Conservation (phyloP, 1,284 basidiomycete genomes). For the Ceratobasidium sp. region DNA sequence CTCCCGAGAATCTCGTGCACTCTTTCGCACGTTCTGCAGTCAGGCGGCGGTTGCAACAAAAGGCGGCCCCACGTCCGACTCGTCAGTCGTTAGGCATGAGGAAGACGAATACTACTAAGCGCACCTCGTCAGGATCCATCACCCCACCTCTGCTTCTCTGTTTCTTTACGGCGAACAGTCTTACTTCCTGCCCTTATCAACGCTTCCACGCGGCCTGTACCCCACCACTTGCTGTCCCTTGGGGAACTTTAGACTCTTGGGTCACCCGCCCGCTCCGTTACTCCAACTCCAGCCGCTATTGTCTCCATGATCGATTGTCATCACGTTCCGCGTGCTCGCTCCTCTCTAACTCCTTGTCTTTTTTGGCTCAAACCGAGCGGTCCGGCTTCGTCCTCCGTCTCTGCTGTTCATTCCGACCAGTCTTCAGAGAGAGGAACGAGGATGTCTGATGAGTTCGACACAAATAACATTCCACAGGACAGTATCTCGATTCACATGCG, state of each 20-base stretch:
- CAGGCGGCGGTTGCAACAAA: conserved; percentile 42
- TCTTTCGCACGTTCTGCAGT: conserved; percentile 45
- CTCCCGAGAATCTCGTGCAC: conserved; percentile 19
- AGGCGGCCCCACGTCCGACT: conserved; percentile 31
- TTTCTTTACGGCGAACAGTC: conserved; percentile 41
- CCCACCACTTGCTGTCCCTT: background rate
- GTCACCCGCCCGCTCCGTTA: no score
- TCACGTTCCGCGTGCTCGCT: no score
- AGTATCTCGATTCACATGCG: no score
- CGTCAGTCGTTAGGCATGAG: conserved; percentile 43
- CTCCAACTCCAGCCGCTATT: no score
- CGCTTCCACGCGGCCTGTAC: conserved; percentile 29
- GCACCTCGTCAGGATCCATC: conserved; percentile 2
- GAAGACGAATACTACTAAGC: conserved; percentile 45
- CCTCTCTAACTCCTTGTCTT: no score
- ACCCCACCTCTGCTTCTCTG: background rate
- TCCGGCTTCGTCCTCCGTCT: no score
- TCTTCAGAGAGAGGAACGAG: no score
- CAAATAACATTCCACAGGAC: no score
- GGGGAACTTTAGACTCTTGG: background rate
- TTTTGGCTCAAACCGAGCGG: no score
- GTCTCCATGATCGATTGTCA: no score
- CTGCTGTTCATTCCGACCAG: no score
- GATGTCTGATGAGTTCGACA: no score
- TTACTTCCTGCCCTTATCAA: conserved; percentile 3